These are phyloP conservation scores for Apiospora phragmitis DNA, from an alignment of 2,329 filamentous ascomycete species.

Conservation along the genomic window DNA sequence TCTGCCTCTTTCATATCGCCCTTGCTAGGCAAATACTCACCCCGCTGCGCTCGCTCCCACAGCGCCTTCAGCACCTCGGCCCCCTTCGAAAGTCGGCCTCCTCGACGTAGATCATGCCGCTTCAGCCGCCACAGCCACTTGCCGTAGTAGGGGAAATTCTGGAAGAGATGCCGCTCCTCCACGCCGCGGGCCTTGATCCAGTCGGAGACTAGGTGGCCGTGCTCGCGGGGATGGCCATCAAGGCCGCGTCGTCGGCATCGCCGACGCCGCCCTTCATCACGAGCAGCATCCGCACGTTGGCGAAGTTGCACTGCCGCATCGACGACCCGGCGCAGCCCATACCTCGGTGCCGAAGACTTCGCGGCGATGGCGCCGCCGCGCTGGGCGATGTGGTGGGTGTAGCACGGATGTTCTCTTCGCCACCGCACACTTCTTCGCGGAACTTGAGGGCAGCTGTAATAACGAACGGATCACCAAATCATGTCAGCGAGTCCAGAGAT, in stretches of 20 bases:
- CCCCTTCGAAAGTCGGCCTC: conserved; percentile 52
- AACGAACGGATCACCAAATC: background rate
- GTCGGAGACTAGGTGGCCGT: conserved; percentile 35
- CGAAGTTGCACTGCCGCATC: conserved; percentile 50
- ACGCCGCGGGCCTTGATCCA: conserved; percentile 46
- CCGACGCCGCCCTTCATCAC: conserved; percentile 24
- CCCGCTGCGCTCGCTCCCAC: conserved; percentile 46
- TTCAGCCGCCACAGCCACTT: conserved; percentile 64
- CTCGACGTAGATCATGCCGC: conserved; percentile 66
- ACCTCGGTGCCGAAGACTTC: conserved; percentile 57
- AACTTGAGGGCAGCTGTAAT: conserved; percentile 56
- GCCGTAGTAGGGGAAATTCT: conserved; percentile 53
- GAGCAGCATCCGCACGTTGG: conserved; percentile 58
- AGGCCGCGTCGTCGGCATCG: background rate
- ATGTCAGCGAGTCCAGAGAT: background rate
- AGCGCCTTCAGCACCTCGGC: conserved; percentile 27
- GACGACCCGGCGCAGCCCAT: conserved; percentile 47
- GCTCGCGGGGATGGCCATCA: background rate
- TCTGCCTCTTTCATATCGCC: background rate
- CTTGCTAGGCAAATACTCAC: conserved; percentile 22
- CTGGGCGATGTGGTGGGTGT: conserved; percentile 51
- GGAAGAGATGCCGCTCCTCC: conserved; percentile 53
- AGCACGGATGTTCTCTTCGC: conserved; percentile 58
- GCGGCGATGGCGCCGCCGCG: conserved; percentile 52
- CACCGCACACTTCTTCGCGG: conserved; percentile 54